Conservation (phyloP, 805 yeast species). For the Grigorovia yakushimaensis region DNA sequence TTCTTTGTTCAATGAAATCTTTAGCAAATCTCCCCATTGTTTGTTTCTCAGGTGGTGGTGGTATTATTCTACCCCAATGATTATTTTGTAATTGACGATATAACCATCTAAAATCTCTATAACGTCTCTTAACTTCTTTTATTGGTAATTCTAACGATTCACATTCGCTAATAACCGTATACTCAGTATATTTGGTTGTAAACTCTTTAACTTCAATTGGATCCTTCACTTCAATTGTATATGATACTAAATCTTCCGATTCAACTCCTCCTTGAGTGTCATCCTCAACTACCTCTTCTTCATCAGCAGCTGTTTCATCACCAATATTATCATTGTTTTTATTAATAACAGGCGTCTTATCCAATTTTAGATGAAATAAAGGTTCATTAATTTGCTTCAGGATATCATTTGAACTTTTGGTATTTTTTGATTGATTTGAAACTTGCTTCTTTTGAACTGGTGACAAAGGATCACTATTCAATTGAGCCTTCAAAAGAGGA, state of each 20-base stretch:
- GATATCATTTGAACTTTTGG: not conserved
- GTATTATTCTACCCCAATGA: conserved; percentile 84
- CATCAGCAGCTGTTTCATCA: not conserved
- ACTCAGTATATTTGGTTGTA: conserved; percentile 81
- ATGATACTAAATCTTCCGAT: conserved; percentile 12
- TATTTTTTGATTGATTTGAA: not conserved
- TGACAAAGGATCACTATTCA: conserved; percentile 21
- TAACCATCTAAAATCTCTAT: conserved; percentile 89
- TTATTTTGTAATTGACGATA: conserved; percentile 78
- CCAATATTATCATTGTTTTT: not conserved
- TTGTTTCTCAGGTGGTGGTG: conserved; percentile 95
- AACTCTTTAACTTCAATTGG: conserved; percentile 89
- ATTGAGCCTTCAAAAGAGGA: conserved; percentile 27
- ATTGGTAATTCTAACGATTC: conserved; percentile 30
- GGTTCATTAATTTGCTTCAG: not conserved
- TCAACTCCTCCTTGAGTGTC: conserved; percentile 7
- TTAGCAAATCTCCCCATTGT: conserved; percentile 86
- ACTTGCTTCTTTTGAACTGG: conserved; percentile 18
- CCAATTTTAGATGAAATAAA: not conserved
- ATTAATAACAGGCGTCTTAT: not conserved
- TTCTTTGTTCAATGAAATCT: conserved; percentile 77
- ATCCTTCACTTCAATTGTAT: conserved; percentile 73
- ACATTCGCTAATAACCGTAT: conserved; percentile 60
- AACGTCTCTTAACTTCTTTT: conserved; percentile 66
- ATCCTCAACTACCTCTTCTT: conserved; percentile 4